phyloP scores from a whole-genome alignment of 768 basidiomycete species.

The Pleurotus eryngii region DNA sequence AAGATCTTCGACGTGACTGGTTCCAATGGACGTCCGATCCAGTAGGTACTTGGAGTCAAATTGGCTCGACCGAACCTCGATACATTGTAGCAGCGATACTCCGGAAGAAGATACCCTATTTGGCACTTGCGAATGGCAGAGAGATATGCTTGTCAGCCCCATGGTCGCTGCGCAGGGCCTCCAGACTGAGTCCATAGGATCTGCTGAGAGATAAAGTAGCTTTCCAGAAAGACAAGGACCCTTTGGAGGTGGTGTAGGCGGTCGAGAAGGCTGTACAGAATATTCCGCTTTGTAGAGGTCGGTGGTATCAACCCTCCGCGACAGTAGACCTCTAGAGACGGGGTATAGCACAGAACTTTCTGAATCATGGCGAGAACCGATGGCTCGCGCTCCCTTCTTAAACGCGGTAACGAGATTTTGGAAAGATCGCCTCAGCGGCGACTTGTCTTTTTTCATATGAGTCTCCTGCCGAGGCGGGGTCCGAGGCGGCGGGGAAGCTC shows the following conservation, averaged over 20 bases:
- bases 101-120: slow-evolving; percentile 30
- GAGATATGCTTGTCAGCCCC: slow-evolving; percentile 32
- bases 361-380: slow-evolving; percentile 21
- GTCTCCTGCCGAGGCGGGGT: slow-evolving; percentile 2
- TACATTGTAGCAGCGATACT: slow-evolving; percentile 49
- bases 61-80: slow-evolving; percentile 60
- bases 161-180: slow-evolving; percentile 38
- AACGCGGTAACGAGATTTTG: slow-evolving; percentile 61
- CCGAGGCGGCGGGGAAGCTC: slow-evolving; percentile 5
- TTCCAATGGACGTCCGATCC: slow-evolving; percentile 29
- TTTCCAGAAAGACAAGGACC: not conserved
- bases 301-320: slow-evolving; percentile 7
- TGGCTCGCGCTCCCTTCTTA: slow-evolving; percentile 39
- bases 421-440: slow-evolving; percentile 61
- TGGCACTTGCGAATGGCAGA: slow-evolving; percentile 41
- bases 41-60: slow-evolving; percentile 41
- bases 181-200: slow-evolving; percentile 26
- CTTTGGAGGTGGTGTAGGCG: slow-evolving; percentile 2
- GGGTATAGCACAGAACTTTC: no score
- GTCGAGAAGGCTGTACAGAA: slow-evolving; percentile 2
- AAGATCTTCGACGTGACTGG: slow-evolving; percentile 33
- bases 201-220: not conserved
- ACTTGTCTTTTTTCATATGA: slow-evolving; percentile 40
- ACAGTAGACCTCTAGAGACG: no score
- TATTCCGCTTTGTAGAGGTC: slow-evolving; percentile 15